Conservation (phyloP, 192 early-diverging fungal species). For the Podila clonocystis region DNA sequence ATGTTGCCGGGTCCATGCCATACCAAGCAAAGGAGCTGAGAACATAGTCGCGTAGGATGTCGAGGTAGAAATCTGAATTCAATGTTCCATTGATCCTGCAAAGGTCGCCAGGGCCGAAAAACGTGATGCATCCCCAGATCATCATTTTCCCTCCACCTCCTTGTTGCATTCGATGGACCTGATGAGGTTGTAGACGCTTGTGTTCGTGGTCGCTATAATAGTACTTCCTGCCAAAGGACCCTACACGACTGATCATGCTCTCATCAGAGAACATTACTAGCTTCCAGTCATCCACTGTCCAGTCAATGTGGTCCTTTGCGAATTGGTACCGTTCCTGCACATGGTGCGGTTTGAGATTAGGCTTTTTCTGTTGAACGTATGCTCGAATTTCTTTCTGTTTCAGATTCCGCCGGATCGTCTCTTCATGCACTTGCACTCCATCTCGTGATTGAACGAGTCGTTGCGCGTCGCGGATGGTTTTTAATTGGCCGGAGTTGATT, state of each 20-base stretch:
- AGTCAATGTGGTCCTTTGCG: no score
- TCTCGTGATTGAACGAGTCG: constrained; percentile 11
- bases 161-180: background rate
- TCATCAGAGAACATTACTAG: constrained; percentile 35
- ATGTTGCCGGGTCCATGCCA: background rate
- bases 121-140: constrained; percentile 12
- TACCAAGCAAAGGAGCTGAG: background rate
- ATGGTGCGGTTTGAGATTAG: constrained; percentile 4
- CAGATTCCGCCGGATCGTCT: constrained; percentile 1
- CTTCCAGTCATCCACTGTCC: constrained; percentile 37
- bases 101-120: background rate
- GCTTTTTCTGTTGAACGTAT: constrained; percentile 3
- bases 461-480: no score
- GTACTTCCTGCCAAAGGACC: background rate
- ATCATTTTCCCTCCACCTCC: constrained; percentile 2
- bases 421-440: constrained; percentile 7
- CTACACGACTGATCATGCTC: constrained; percentile 3
- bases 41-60: background rate
- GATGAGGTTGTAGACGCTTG: constrained; percentile 3
- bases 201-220: constrained; percentile 3
- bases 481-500: no score
- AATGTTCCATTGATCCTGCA: background rate
- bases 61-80: background rate
- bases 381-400: background rate
- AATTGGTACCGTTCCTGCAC: background rate